Conservation (phyloP, 2,329 filamentous ascomycete genomes). For the Clonostachys sp. region DNA sequence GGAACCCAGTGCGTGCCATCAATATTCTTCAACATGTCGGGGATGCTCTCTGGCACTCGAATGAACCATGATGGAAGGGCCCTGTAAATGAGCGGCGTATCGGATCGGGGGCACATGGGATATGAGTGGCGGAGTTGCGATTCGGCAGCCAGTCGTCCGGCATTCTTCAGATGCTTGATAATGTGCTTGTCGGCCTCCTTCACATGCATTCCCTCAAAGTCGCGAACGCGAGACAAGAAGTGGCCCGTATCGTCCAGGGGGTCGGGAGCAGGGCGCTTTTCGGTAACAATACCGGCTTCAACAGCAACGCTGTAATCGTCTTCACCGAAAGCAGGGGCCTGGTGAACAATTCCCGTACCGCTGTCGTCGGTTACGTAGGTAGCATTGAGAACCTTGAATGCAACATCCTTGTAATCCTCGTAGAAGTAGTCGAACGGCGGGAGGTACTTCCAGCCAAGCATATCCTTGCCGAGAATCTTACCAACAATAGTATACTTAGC, state of each 20-base stretch:
- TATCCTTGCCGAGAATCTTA: constrained; percentile 76
- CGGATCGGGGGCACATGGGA: constrained; percentile 91
- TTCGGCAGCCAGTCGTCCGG: constrained; percentile 74
- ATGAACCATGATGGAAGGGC: constrained; percentile 96
- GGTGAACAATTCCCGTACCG: constrained; percentile 91
- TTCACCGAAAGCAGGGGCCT: constrained; percentile 89
- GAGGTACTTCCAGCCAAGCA: constrained; percentile 85
- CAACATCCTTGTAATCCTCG: constrained; percentile 80
- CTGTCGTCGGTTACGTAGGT: constrained; percentile 85
- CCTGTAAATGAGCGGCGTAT: constrained; percentile 88
- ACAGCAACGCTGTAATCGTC: constrained; percentile 88
- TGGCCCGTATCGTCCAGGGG: constrained; percentile 81
- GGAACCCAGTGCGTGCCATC: constrained; percentile 91
- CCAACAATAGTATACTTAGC: constrained; percentile 83
- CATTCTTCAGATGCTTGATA: constrained; percentile 79
- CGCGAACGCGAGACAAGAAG: constrained; percentile 71
- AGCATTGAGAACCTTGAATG: constrained; percentile 78
- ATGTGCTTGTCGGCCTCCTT: constrained; percentile 92
- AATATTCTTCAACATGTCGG: constrained; percentile 86
- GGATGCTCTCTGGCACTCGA: constrained; percentile 77
- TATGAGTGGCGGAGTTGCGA: constrained; percentile 88
- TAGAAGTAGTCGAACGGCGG: constrained; percentile 89
- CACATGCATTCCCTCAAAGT: constrained; percentile 84
- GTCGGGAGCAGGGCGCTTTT: constrained; percentile 77
- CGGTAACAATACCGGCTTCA: constrained; percentile 71